phyloP scores from a whole-genome alignment of 2,329 filamentous ascomycete species.

The Coniella vitis region DNA sequence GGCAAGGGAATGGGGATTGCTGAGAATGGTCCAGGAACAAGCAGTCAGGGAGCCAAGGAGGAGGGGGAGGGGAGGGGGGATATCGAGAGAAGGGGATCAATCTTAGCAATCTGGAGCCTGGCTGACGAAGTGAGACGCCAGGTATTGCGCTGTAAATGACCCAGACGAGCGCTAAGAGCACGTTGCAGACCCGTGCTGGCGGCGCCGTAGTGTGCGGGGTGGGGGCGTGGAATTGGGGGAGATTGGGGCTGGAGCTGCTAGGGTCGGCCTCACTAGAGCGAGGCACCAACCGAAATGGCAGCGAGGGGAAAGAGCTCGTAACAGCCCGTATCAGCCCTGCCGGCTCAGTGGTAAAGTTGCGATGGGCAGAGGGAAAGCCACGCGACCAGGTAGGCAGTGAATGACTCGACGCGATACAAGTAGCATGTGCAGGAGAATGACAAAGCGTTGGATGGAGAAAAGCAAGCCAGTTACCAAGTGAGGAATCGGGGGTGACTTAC shows the following conservation, averaged over 20 bases:
- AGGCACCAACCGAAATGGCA: not conserved
- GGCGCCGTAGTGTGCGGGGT: not conserved
- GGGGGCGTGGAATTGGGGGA: not conserved
- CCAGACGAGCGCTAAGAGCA: conserved; percentile 7
- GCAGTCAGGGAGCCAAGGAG: not conserved
- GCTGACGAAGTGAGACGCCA: too few species aligned
- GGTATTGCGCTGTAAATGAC: not conserved
- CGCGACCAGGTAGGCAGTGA: not conserved
- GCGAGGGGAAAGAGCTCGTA: too few species aligned
- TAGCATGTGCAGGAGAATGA: too few species aligned
- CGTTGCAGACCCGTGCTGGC: conserved; percentile 3
- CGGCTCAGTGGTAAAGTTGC: too few species aligned
- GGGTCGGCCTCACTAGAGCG: not conserved
- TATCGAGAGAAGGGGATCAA: not conserved
- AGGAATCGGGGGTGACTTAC: conserved; percentile 22
- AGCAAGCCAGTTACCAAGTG: conserved; percentile 15
- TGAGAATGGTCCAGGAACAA: too few species aligned
- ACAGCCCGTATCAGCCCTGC: too few species aligned
- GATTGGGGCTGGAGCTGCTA: too few species aligned
- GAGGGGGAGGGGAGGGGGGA: not conserved
- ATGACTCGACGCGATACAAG: too few species aligned
- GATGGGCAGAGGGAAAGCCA: too few species aligned
- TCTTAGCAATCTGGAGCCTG: not conserved
- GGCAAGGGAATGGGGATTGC: conserved; percentile 1
- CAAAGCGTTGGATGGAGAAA: too few species aligned